phyloP scores from a whole-genome alignment of 768 basidiomycete species.

The Suillus luteus region DNA sequence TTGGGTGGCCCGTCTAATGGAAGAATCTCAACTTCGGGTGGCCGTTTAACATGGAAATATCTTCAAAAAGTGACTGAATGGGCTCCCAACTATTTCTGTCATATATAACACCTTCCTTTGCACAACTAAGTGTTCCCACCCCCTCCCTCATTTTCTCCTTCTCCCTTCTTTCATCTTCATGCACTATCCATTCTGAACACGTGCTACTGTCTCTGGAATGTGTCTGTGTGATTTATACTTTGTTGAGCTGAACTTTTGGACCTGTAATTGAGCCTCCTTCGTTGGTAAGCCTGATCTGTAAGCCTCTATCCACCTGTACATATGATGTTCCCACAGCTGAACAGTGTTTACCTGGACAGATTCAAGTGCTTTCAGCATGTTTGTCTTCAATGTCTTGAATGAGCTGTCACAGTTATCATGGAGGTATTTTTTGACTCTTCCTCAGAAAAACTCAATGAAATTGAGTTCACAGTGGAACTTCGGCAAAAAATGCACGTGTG shows the following conservation, averaged over 20 bases:
- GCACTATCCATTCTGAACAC: too few species aligned
- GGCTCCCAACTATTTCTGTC: too few species aligned
- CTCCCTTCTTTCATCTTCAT: too few species aligned
- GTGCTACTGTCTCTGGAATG: background rate
- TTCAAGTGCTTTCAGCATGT: conserved; percentile 24
- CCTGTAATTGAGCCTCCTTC: conserved; percentile 19
- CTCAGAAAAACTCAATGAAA: conserved; percentile 29
- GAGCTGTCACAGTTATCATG: conserved; percentile 27
- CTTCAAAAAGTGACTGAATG: too few species aligned
- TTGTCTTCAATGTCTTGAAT: conserved; percentile 25
- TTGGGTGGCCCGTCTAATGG: too few species aligned
- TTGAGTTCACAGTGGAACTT: conserved; percentile 32
- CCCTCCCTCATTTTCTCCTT: too few species aligned
- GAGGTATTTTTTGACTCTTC: conserved; percentile 18
- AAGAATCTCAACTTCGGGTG: too few species aligned
- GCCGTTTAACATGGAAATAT: too few species aligned
- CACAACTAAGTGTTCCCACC: too few species aligned
- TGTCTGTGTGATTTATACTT: conserved; percentile 17
- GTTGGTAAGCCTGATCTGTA: conserved; percentile 14
- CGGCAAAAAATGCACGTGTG: conserved; percentile 29
- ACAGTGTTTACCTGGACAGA: conserved; percentile 19
- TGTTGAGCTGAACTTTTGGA: conserved; percentile 15
- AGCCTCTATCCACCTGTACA: conserved; percentile 20
- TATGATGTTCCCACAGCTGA: conserved; percentile 18
- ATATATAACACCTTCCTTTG: too few species aligned